Percentiles rank a stretch among this genome's conserved stretches.
These are phyloP conservation scores for Aspergillus eucalypticola DNA, from an alignment of 2,329 filamentous ascomycete genomes.

Conservation along the genomic window DNA sequence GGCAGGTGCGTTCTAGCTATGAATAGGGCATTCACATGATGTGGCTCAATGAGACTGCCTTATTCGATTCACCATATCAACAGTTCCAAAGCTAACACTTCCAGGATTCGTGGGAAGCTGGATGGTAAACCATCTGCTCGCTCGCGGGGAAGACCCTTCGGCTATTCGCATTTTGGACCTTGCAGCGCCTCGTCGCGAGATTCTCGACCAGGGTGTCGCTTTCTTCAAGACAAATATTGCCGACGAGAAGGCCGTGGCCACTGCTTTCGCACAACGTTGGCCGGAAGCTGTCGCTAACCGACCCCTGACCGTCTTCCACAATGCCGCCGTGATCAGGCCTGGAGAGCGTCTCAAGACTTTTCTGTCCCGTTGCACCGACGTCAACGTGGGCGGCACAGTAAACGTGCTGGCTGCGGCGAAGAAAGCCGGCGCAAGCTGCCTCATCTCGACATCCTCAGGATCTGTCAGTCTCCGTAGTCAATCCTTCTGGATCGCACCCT, in stretches of 20 bases:
- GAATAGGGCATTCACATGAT: background rate
- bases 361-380: slow-evolving; percentile 49
- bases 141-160: slow-evolving; percentile 52
- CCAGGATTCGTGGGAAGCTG: slow-evolving; percentile 58
- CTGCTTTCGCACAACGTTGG: slow-evolving; percentile 54
- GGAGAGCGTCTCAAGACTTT: slow-evolving; percentile 50
- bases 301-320: slow-evolving; percentile 60
- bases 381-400: slow-evolving; percentile 55
- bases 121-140: slow-evolving; percentile 56
- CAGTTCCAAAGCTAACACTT: background rate
- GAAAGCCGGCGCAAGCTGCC: slow-evolving; percentile 49
- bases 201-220: slow-evolving; percentile 47
- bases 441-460: slow-evolving; percentile 57
- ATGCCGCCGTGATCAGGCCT: slow-evolving; percentile 56
- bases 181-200: slow-evolving; percentile 44
- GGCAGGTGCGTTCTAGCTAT: slow-evolving; percentile 31
- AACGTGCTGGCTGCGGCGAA: slow-evolving; percentile 53
- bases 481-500: slow-evolving; percentile 48
- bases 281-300: slow-evolving; percentile 40
- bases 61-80: no score
- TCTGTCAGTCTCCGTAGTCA: slow-evolving; percentile 48
- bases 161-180: slow-evolving; percentile 59
- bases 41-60: background rate
- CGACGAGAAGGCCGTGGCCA: slow-evolving; percentile 44
- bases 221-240: slow-evolving; percentile 55